Base-by-base conservation (phyloP, 2,329 filamentous ascomycete species). In the Calonectria pseudoturangicola region DNA sequence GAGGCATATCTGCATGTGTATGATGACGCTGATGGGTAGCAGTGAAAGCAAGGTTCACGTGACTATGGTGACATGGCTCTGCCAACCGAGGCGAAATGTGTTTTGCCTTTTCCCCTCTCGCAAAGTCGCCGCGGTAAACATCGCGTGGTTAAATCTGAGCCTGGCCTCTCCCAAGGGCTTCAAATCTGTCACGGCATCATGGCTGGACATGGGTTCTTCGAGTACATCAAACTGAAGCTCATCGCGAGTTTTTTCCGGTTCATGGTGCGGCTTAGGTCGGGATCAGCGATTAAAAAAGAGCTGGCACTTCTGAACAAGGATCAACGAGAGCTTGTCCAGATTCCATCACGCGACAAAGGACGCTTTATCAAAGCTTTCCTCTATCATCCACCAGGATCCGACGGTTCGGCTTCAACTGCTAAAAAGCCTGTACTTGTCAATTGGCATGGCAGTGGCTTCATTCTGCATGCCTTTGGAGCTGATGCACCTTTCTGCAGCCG, bases 391-490 rank as follows among this genome's bases (percentile, higher is more conserved):
- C 13, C 63, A 2, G 43, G 10, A 9, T 48, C 64, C 1, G 7
- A 30, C 6, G 50, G 10, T 27, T 21, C 39, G 1, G 2, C 28
- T 6, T 41, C 48, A 7, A 39, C 25, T 13, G 21, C 9, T 7
- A 67, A 71, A 36, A 73, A 47, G 41, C 58, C 68, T 6, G 33
- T 73, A 9, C 36, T 73, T 10, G 45, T 73, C 63, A 73, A 73
- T 18, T 73, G 71, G 71, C 71, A 73, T 18, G 71, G 71, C 18
- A 73, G 71, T 36, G 71, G 71, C 25, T 73, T 73, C 30, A 64
- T 71, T 21, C n/a, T 73, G 5, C 25, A 47, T 5, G 27, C 16
- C 16, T 56, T 70, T 30, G 63, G 68, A 4, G 43, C 16, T 16
- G 68, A 73, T 21, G 48, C 39, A 16, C 39, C 15, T n/a, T 73